phyloP scores from a whole-genome alignment of 495 filamentous ascomycete genomes.

The Xylaria nigripes region DNA sequence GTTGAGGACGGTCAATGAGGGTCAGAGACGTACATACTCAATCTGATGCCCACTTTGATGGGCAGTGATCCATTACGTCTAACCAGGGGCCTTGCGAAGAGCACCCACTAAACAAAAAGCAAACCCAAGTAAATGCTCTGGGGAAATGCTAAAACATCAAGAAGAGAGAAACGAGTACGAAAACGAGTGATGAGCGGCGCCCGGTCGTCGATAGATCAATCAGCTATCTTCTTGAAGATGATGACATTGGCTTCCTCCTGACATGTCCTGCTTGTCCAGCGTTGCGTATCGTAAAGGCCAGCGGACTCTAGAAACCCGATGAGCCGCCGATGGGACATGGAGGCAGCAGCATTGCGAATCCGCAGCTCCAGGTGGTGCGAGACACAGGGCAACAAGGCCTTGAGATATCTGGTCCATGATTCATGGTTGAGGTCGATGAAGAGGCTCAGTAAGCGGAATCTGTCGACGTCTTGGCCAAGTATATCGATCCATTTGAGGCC shows the following conservation, averaged over 20 bases:
- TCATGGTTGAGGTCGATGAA: constrained; percentile 9
- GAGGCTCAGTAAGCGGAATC: constrained; percentile 7
- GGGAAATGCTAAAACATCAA: not conserved
- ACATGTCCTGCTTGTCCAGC: not conserved
- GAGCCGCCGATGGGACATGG: not conserved
- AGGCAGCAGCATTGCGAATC: constrained; percentile 2
- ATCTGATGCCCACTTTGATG: not conserved
- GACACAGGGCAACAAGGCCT: not conserved
- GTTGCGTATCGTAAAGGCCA: not conserved
- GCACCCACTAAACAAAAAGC: no score
- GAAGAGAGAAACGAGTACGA: not conserved
- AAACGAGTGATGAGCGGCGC: not conserved
- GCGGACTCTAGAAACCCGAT: not conserved
- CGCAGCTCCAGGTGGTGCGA: constrained; percentile 1
- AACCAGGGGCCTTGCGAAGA: not conserved
- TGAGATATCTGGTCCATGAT: not conserved
- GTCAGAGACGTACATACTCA: not conserved
- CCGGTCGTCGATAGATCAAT: not conserved
- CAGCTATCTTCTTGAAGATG: constrained; percentile 3
- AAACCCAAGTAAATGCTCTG: not conserved
- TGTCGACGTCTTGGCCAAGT: constrained; percentile 5
- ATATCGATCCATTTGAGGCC: constrained; percentile 7
- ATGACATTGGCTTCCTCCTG: not conserved
- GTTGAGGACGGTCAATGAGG: no score
- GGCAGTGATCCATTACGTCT: not conserved